Percentiles rank a stretch among this genome's conserved stretches.
Evolutionary conservation across 345 rosid species (phyloP).

Genomic region (Salix exigua): DNA sequence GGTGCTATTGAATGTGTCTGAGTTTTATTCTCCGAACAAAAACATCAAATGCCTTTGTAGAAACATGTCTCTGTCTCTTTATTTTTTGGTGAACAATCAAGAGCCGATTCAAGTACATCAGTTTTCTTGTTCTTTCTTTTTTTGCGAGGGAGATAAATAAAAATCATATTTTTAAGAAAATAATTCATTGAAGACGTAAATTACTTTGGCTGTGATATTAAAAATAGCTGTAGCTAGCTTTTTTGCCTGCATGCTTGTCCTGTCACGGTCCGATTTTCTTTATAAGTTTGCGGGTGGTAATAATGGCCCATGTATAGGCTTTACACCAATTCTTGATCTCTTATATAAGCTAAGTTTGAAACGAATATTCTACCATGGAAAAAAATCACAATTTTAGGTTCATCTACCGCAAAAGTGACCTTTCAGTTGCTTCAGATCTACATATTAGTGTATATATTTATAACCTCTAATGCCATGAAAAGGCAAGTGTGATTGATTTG

Average conservation of each 20-base stretch:
- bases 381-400: not conserved
- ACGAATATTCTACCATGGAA: not conserved
- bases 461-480: not conserved
- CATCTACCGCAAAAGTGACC: not conserved
- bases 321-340: not conserved
- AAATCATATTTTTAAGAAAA: not conserved
- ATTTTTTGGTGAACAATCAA: not conserved
- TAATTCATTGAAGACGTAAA: not conserved
- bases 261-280: not conserved
- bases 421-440: not conserved
- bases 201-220: not conserved
- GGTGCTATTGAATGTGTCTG: not conserved
- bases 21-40: not conserved
- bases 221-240: not conserved
- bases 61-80: constrained; percentile 1
- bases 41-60: constrained; percentile 18
- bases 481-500: not conserved
- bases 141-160: too few species aligned
- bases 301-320: not conserved
- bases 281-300: not conserved
- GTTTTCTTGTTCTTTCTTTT: not conserved
- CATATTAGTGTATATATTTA: not conserved
- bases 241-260: not conserved
- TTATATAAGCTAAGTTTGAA: not conserved
- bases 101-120: not conserved